Conservation (phyloP, 805 yeast species). For the Starmerella davenportii region DNA sequence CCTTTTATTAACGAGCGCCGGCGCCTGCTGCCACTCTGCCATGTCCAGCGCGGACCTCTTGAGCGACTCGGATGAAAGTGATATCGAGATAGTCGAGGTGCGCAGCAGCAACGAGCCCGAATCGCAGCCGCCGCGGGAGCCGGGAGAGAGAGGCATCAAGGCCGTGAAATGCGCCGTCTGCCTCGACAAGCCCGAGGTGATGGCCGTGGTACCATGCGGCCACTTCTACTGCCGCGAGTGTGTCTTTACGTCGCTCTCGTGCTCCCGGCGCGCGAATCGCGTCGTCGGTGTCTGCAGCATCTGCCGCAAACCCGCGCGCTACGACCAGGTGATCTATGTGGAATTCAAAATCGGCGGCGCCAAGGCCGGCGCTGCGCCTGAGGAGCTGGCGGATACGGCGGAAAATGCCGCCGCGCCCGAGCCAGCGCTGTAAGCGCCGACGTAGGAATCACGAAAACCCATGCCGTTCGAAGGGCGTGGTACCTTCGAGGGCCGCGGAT, state of each 20-base stretch:
- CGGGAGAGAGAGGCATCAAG: conserved; percentile 1
- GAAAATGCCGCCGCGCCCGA: too few relatives aligned
- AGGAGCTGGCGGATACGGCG: too few relatives aligned
- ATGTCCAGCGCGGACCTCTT: too few relatives aligned
- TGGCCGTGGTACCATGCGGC: conserved; percentile 15
- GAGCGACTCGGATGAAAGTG: conserved; percentile 5
- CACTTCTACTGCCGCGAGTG: conserved; percentile 16
- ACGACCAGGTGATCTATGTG: conserved; percentile 10
- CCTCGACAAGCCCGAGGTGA: conserved; percentile 13
- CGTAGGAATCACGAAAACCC: too few relatives aligned
- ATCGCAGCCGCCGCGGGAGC: neutral
- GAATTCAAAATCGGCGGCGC: conserved; percentile 10
- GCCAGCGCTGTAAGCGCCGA: too few relatives aligned
- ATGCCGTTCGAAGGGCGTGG: too few relatives aligned
- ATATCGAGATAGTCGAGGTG: conserved; percentile 11
- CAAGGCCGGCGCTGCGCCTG: too few relatives aligned
- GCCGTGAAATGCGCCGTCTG: conserved; percentile 12
- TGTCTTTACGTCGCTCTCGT: conserved; percentile 11
- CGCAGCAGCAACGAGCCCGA: neutral
- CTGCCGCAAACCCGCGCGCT: conserved; percentile 13
- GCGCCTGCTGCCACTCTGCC: too few relatives aligned
- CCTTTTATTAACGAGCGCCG: too few relatives aligned
- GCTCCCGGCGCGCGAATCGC: conserved; percentile 4
- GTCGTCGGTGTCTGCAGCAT: conserved; percentile 12
- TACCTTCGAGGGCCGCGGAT: too few relatives aligned